These are phyloP conservation scores for Fagopyrum esculentum DNA, from an alignment of 148 eudicot species.

Conservation along the genomic window DNA sequence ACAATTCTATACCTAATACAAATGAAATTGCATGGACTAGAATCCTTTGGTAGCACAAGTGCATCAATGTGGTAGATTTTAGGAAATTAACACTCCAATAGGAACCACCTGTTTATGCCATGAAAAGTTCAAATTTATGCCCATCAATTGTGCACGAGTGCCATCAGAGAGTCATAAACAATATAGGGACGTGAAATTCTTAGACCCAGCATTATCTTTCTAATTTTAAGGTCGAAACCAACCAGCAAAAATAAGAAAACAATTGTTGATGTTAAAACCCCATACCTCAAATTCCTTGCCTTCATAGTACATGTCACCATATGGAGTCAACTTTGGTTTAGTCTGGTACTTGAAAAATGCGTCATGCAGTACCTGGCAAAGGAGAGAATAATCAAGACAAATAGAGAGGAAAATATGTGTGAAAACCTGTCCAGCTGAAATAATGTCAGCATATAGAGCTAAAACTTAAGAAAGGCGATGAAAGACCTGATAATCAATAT, in stretches of 20 bases:
- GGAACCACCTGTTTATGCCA: no score
- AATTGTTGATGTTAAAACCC: background rate
- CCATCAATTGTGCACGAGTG: background rate
- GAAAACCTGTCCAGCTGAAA: background rate
- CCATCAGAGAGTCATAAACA: background rate
- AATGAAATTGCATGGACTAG: background rate
- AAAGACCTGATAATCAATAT: slow-evolving; percentile 93
- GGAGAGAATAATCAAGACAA: slow-evolving; percentile 12
- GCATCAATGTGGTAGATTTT: background rate
- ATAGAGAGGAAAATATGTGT: no score
- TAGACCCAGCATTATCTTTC: no score
- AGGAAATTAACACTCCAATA: no score
- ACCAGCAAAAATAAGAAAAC: background rate
- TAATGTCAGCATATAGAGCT: background rate
- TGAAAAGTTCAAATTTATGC: no score
- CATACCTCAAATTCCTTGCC: slow-evolving; percentile 97
- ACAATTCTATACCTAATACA: background rate
- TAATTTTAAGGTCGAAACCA: background rate
- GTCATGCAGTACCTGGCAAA: slow-evolving; percentile 81
- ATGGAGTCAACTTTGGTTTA: slow-evolving; percentile 83
- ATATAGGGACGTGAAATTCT: no score
- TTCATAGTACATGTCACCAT: slow-evolving; percentile 91
- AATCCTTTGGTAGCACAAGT: background rate
- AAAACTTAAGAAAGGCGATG: background rate
- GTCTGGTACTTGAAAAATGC: slow-evolving; percentile 98